Conservation (phyloP, 345 rosid genomes). For the Eucalyptus cloeziana region DNA sequence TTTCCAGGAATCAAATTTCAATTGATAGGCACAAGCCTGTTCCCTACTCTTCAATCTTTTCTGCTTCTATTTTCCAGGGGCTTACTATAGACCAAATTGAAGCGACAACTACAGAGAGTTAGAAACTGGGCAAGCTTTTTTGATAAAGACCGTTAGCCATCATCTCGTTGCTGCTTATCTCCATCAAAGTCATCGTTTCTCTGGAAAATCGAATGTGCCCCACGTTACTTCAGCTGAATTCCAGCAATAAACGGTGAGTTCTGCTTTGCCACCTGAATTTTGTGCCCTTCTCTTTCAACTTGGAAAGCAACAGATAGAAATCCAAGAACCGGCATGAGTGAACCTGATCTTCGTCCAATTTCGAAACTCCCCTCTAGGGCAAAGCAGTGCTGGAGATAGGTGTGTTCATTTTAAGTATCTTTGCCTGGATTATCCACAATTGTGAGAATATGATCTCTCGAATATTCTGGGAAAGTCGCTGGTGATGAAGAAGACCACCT, state of each 20-base stretch:
- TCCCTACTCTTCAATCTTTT: neutral
- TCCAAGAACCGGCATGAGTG: conserved; percentile 33
- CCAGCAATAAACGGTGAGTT: conserved; percentile 5
- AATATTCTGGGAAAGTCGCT: conserved; percentile 3
- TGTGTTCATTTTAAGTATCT: neutral
- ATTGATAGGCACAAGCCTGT: neutral
- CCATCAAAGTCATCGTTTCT: conserved; percentile 23
- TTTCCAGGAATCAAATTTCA: neutral
- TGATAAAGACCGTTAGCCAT: conserved; percentile 12
- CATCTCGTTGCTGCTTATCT: conserved; percentile 14
- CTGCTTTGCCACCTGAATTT: conserved; percentile 8
- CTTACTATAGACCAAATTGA: neutral
- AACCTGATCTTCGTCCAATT: conserved; percentile 26
- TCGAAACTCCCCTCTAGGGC: conserved; percentile 31
- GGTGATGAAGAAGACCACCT: conserved; percentile 32
- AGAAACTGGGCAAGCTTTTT: conserved; percentile 24
- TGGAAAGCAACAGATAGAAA: conserved; percentile 8
- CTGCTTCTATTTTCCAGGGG: neutral
- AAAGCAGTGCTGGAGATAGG: neutral
- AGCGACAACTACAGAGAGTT: neutral
- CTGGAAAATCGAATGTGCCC: conserved; percentile 23
- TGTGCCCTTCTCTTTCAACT: conserved; percentile 14
- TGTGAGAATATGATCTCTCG: conserved; percentile 12
- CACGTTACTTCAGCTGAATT: conserved; percentile 19
- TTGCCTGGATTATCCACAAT: conserved; percentile 22